Percentiles rank a stretch among this genome's conserved stretches.
Evolutionary conservation across 148 eudicot species (phyloP).

Genomic region (Salicornia ramosissima): DNA sequence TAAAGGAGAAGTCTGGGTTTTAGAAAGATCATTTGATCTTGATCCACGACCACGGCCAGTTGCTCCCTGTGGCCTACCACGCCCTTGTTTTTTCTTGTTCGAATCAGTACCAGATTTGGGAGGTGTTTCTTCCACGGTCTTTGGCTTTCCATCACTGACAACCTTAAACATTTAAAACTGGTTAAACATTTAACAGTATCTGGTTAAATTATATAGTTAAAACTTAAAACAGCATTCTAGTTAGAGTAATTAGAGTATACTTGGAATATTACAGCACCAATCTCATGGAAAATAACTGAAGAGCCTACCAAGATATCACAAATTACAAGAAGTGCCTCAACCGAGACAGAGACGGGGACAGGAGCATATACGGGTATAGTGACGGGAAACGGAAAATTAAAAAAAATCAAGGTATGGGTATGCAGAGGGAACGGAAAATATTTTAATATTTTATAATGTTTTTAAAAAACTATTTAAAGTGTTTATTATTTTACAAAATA

Average conservation of each 20-base stretch:
- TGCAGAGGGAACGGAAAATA: too few species aligned
- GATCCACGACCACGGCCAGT: constrained; percentile 76
- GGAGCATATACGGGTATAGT: too few species aligned
- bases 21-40: constrained; percentile 55
- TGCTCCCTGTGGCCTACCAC: constrained; percentile 63
- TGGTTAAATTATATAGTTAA: neutral
- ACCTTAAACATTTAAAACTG: constrained; percentile 40
- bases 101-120: constrained; percentile 40
- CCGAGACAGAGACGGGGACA: too few species aligned
- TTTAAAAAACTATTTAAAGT: too few species aligned
- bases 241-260: neutral
- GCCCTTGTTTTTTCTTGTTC: constrained; percentile 70
- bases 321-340: neutral
- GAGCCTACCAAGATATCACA: neutral
- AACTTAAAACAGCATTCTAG: neutral
- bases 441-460: too few species aligned
- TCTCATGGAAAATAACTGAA: neutral
- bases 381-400: too few species aligned
- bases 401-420: too few species aligned
- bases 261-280: neutral
- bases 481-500: too few species aligned
- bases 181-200: too few species aligned
- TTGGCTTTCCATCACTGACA: constrained; percentile 49
- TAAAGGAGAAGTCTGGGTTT: constrained; percentile 38
- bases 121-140: constrained; percentile 36